Evolutionary conservation across 2,329 filamentous ascomycete species (phyloP).

Genomic region (Fusarium sp.): DNA sequence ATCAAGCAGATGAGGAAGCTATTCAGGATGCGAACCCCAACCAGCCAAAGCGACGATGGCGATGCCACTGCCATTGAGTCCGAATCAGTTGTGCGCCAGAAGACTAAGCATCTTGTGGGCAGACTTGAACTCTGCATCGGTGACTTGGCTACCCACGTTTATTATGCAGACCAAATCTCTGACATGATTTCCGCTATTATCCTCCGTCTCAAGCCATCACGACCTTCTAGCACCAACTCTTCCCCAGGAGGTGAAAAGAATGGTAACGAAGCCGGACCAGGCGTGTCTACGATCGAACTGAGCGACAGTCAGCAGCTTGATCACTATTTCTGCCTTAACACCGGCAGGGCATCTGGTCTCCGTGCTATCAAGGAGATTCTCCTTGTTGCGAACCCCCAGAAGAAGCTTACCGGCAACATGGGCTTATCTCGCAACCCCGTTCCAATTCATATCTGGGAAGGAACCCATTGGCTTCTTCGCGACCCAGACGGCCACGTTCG

Average conservation of each 20-base stretch:
- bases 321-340: conserved; percentile 63
- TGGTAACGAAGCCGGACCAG: conserved; percentile 50
- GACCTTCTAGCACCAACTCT: conserved; percentile 56
- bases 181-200: conserved; percentile 92
- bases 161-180: conserved; percentile 94
- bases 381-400: conserved; percentile 78
- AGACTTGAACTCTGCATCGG: conserved; percentile 86
- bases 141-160: conserved; percentile 92
- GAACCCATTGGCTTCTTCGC: conserved; percentile 91
- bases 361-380: conserved; percentile 85
- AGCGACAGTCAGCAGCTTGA: conserved; percentile 60
- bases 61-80: conserved; percentile 46
- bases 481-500: conserved; percentile 83
- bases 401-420: conserved; percentile 66
- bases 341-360: conserved; percentile 74
- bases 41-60: conserved; percentile 49
- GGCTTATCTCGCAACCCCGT: conserved; percentile 79
- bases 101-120: conserved; percentile 73
- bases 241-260: conserved; percentile 61
- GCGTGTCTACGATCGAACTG: conserved; percentile 52
- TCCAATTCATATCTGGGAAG: conserved; percentile 89
- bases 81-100: conserved; percentile 50
- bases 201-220: conserved; percentile 76
- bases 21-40: conserved; percentile 69
- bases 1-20: conserved; percentile 85